A percentile compares a stretch with the other conserved stretches of the same genome.
These are phyloP conservation scores for Lichtheimia corymbifera DNA, from an alignment of 371 early-diverging fungal species.

Conservation along the genomic window DNA sequence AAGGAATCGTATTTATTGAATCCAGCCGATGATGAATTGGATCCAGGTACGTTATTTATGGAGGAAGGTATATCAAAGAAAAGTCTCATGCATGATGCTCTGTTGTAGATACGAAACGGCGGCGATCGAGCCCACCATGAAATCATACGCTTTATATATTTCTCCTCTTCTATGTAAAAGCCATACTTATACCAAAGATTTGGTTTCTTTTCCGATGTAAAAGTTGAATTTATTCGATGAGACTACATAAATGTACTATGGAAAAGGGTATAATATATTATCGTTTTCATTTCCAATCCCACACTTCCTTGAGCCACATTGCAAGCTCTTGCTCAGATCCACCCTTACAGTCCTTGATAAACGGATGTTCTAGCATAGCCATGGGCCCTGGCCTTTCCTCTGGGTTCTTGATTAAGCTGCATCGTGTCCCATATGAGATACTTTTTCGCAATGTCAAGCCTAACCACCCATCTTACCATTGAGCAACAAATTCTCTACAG, in stretches of 20 bases:
- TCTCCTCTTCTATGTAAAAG: slow-evolving; percentile 1
- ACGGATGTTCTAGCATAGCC: slow-evolving; percentile 64
- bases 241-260: too few relatives aligned
- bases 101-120: not conserved
- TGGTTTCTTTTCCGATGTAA: not conserved
- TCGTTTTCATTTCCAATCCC: slow-evolving; percentile 38
- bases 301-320: slow-evolving; percentile 53
- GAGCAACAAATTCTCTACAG: slow-evolving; percentile 76
- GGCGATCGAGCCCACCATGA: not conserved
- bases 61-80: too few relatives aligned
- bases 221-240: not conserved
- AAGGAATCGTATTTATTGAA: slow-evolving; percentile 36
- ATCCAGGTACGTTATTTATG: not conserved
- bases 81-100: not conserved
- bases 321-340: slow-evolving; percentile 31
- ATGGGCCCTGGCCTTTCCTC: slow-evolving; percentile 70
- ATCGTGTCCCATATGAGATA: not conserved
- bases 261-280: too few relatives aligned
- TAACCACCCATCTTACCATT: slow-evolving; percentile 50
- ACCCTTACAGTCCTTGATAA: slow-evolving; percentile 41
- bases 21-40: slow-evolving; percentile 12
- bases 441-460: slow-evolving; percentile 20
- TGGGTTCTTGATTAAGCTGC: slow-evolving; percentile 72
- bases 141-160: not conserved
- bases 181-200: not conserved